Base-by-base conservation (phyloP, 1,284 basidiomycete species). In the Paramarasmius palmivorus region DNA sequence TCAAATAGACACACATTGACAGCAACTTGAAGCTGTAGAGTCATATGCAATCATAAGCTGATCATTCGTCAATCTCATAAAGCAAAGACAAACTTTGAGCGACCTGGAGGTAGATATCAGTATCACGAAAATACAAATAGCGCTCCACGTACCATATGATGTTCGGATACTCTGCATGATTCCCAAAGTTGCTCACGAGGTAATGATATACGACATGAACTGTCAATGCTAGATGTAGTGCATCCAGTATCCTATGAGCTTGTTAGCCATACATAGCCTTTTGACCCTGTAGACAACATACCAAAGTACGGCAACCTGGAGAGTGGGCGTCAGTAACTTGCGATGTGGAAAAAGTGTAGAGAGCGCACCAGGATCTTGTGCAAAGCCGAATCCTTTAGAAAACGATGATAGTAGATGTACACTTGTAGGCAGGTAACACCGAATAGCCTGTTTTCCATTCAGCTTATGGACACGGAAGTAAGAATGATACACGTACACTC, bases 391-490 rank as follows among this genome's bases (percentile, higher is more conserved):
- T 77, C 75, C 9, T 63, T 62, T 6, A 59, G 59, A 58, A 66
- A 77, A n/a, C 68, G 61, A 41, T 75, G 71, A 52, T 70, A 77
- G 54, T 76, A 77, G 60, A 67, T 65, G 51, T 70, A 74, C 4
- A 65, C 60, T 50, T 76, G 75, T 5, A 75, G 62, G 15, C 65
- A 68, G 4, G 70, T 75, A 49, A 74, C 64, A 10, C 75, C 75
- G 42, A 68, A 75, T 14, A 77, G 55, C 38, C 74, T 77, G 40
- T 10, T 32, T n/a, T 2, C 17, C 47, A 25, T 2, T 29, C 29
- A 25, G 22, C 35, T 15, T 50, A 38, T 23, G 41, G 46, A 50
- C 25, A 8, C 22, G 35, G 32, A 49, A 10, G 20, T 32, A 4
- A 37, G 19, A n/a, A 17, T 26, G 37, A 7, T 5, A 17, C 7